Evolutionary conservation across 495 filamentous ascomycete genomes (phyloP).

Genomic region (Xylaria grammica): DNA sequence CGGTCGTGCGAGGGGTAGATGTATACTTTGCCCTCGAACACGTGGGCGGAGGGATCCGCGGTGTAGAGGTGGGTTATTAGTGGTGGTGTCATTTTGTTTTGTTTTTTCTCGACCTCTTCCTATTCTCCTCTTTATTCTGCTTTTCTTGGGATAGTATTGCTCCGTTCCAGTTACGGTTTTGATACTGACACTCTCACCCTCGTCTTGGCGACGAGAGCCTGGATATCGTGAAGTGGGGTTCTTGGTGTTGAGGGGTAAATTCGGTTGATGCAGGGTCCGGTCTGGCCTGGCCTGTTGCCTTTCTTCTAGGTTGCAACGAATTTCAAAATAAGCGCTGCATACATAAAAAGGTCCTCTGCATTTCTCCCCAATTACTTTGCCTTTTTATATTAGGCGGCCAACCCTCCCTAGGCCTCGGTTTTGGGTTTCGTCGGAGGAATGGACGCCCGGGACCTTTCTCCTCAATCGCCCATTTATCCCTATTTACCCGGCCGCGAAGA

Average conservation of each 20-base stretch:
- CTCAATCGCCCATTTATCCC: constrained; percentile 46
- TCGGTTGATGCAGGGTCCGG: too few relatives aligned
- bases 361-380: neutral
- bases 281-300: neutral
- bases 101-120: neutral
- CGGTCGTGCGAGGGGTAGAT: constrained; percentile 72
- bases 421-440: constrained; percentile 31
- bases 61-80: constrained; percentile 72
- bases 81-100: constrained; percentile 49
- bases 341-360: constrained; percentile 8
- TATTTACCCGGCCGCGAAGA: constrained; percentile 49
- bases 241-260: constrained; percentile 33
- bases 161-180: neutral
- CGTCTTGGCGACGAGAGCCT: neutral
- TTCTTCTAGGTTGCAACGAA: neutral
- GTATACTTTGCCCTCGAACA: constrained; percentile 66
- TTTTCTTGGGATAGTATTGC: neutral
- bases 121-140: neutral
- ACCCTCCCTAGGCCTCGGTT: constrained; percentile 5
- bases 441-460: constrained; percentile 25
- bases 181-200: neutral
- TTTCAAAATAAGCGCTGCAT: constrained; percentile 6
- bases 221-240: constrained; percentile 33
- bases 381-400: constrained; percentile 21
- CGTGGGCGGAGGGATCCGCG: constrained; percentile 70